Evolutionary conservation across 1,284 basidiomycete species (phyloP), one percentile per base, ranked within the genome.

Genomic region (Gymnopus androsaceus): DNA sequence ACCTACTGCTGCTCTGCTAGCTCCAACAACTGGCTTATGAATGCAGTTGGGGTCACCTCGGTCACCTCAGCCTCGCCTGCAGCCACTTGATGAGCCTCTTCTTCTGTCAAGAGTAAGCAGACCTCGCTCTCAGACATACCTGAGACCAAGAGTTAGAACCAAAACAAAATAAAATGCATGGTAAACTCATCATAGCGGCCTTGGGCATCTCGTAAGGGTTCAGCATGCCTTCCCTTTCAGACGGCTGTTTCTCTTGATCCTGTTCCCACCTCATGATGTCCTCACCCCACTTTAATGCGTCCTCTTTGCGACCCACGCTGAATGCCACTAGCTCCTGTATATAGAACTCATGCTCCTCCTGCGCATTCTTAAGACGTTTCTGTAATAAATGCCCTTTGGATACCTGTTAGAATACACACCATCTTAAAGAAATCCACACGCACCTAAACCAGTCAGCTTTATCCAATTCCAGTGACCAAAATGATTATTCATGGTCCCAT

Each of bases 401-500:
- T 17, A 8, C 9, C 7, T 11, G 40, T 41, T 8, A n/a, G 7
- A 19, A 6, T n/a, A 41, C 7, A n/a, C 7, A n/a, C 9, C 7
- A 17, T 19, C 9, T 41, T 8, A 50, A 34, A 34, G 15, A 15
- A 15, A 8, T 8, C 8, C 8, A 15, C 15, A 8, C 41, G 27
- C 42, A 62, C 62, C 59, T 21, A 63, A 36, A 14, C 49, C 46
- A 1, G 51, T 33, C 27, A 60, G 12, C 45, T 69, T 70, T 14
- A 31, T 25, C 63, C 63, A 69, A 34, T 70, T 72, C 67, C 62
- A 67, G 17, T 52, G 50, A 14, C 54, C 58, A 57, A 62, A 70
- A 45, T 66, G 63, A 46, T 69, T 67, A 31, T 72, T 62, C 19
- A 71, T 27, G 0, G 60, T 55, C 27, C 70, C 69, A 8, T 59